phyloP scores from a whole-genome alignment of 257 asterid genomes.

The Voacanga thouarsii region DNA sequence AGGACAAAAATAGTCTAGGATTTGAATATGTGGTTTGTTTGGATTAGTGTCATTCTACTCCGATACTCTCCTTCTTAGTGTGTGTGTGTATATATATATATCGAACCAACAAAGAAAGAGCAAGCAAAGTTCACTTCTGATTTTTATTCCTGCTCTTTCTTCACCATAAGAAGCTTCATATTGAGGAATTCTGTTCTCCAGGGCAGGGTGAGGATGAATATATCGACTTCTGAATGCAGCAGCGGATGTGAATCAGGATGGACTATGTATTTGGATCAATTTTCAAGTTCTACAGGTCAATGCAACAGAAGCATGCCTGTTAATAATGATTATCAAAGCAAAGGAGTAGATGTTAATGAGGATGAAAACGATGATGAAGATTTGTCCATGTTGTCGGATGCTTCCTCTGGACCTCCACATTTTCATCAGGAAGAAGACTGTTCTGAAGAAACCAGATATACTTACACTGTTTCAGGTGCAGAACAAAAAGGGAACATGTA shows the following conservation, averaged over 20 bases:
- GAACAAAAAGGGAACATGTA: conserved; percentile 25
- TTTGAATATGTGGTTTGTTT: conserved; percentile 42
- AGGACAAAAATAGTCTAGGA: conserved; percentile 61
- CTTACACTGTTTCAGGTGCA: conserved; percentile 14
- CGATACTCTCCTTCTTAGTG: conserved; percentile 25
- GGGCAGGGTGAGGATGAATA: conserved; percentile 39
- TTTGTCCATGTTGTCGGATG: conserved; percentile 90
- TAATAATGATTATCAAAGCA: conserved; percentile 15
- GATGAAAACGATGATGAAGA: conserved; percentile 44
- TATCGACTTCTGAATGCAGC: conserved; percentile 63
- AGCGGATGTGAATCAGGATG: conserved; percentile 94
- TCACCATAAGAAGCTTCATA: conserved; percentile 3
- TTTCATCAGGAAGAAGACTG: conserved; percentile 29
- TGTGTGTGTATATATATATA: conserved; percentile 27
- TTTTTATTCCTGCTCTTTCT: conserved; percentile 15
- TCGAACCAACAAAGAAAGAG: conserved; percentile 16
- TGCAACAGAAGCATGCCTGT: conserved; percentile 24
- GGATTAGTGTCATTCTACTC: conserved; percentile 28
- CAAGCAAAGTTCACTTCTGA: conserved; percentile 9
- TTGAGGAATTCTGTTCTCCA: not conserved
- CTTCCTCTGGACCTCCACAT: conserved; percentile 89
- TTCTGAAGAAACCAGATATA: conserved; percentile 22
- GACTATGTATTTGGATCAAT: conserved; percentile 80
- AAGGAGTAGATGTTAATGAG: conserved; percentile 20
- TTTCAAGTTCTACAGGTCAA: conserved; percentile 40